phyloP scores from a whole-genome alignment of 192 early-diverging fungal species.

The Entomortierella parvispora region DNA sequence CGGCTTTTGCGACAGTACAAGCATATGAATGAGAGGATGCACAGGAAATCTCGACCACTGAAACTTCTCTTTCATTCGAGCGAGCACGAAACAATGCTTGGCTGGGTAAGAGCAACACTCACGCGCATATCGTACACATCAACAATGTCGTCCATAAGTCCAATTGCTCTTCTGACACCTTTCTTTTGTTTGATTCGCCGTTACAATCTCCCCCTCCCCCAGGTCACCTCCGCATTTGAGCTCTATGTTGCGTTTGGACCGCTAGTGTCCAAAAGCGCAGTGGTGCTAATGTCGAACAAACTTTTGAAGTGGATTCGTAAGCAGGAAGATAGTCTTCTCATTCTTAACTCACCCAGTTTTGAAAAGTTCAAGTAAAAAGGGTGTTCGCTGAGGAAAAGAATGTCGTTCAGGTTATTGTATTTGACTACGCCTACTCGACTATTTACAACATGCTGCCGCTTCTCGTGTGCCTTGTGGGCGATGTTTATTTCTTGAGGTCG shows the following conservation, averaged over 20 bases:
- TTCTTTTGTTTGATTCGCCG: neutral
- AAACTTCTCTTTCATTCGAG: slow-evolving; percentile 64
- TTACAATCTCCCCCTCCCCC: too few species aligned
- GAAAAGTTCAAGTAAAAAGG: slow-evolving; percentile 54
- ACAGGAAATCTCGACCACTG: slow-evolving; percentile 59
- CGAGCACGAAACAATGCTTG: slow-evolving; percentile 64
- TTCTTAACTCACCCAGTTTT: slow-evolving; percentile 79
- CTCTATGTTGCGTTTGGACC: slow-evolving; percentile 76
- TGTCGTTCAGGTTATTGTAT: neutral
- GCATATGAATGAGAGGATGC: slow-evolving; percentile 64
- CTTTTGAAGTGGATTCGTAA: slow-evolving; percentile 83
- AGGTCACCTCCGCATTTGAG: slow-evolving; percentile 75
- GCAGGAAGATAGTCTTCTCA: slow-evolving; percentile 79
- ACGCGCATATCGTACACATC: too few species aligned
- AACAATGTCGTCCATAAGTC: neutral
- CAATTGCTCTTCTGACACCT: neutral
- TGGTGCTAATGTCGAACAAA: slow-evolving; percentile 72
- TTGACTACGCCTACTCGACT: neutral
- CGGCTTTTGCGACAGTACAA: slow-evolving; percentile 53
- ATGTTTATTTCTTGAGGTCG: too few species aligned
- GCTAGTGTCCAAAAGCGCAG: slow-evolving; percentile 65
- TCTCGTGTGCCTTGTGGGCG: too few species aligned
- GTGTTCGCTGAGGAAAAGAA: neutral
- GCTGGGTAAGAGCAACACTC: slow-evolving; percentile 62
- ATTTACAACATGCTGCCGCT: neutral